Base-by-base conservation (phyloP, 352 stramenopile species). In the Pythium dissotocum region DNA sequence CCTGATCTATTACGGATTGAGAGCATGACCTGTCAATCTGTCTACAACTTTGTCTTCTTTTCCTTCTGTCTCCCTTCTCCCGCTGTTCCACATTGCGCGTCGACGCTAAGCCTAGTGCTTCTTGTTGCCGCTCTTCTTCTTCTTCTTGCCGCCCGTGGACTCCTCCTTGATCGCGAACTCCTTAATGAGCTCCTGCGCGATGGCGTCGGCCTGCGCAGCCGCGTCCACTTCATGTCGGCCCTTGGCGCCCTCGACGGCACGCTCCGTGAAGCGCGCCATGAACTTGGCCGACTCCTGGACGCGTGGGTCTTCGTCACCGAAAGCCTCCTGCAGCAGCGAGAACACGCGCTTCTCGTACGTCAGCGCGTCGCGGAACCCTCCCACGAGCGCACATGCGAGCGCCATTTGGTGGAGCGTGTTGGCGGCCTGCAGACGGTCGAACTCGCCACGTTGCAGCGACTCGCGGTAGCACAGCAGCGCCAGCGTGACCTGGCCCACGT, bases 311-410 rank as follows among this genome's bases (percentile, higher is more conserved):
- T 96, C 73, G 18, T 94, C 77, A 32, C 89, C 89, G 42, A 94
- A 89, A 13, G 87, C 79, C 51, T 96, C 88, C 63, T 92, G 83
- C 55, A 91, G 90, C 16, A 96, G 77, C 24, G 79, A 74, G 63
- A 95, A 92, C 54, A 94, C 88, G 63, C 94, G 92, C 74, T 97
- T 94, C 71, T 97, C 90, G 76, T 97, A 95, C 35, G 82, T 77
- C 58, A 97, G 83, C 35, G 90, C 90, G 62, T 97, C 90, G 21
- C 85, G 83, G 79, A 88, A 96, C 24, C 83, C 84, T 26, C 88
- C 88, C 42, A 83, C 87, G 24, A 95, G 79, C 3, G 77, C 74
- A 58, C 86, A 96, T 35, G 87, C 85, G 40, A 96, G 67, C 36
- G 88, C 88, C 88, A 96, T 95, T 73, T 94, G 87, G 69, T 95